These are phyloP conservation scores for Psilocybe cubensis DNA, from an alignment of 768 basidiomycete species.

Conservation along the genomic window DNA sequence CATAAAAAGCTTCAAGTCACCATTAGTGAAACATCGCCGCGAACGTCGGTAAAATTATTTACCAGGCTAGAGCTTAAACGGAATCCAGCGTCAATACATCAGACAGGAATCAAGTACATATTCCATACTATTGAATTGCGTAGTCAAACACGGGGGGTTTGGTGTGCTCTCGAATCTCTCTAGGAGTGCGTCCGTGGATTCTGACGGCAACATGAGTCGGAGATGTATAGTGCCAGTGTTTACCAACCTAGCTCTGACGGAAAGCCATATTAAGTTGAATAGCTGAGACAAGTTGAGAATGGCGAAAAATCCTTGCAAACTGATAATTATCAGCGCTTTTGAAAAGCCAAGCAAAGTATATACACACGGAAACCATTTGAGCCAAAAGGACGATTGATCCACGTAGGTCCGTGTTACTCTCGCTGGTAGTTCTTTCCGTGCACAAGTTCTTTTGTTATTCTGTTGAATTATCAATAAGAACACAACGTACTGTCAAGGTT, in stretches of 20 bases:
- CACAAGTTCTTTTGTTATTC: background rate
- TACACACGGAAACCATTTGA: conserved; percentile 92
- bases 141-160: conserved; percentile 79
- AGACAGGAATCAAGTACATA: background rate
- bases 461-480: background rate
- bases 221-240: background rate
- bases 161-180: conserved; percentile 79
- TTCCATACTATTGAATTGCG: conserved; percentile 66
- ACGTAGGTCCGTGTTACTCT: conserved; percentile 89
- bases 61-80: too few species aligned
- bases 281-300: conserved; percentile 97
- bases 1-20: conserved; percentile 63
- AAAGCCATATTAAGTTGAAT: conserved; percentile 84
- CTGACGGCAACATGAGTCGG: conserved; percentile 30
- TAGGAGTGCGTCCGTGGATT: conserved; percentile 73
- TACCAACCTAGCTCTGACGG: conserved; percentile 79
- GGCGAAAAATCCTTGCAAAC: conserved; percentile 91
- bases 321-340: conserved; percentile 25
- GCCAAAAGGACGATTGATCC: conserved; percentile 89
- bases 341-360: background rate
- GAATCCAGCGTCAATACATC: too few species aligned
- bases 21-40: too few species aligned
- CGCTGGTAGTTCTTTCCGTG: conserved; percentile 58
- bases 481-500: conserved; percentile 47
- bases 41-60: too few species aligned